Evolutionary conservation across 345 rosid genomes (phyloP).

Genomic region (Syzygium aromaticum): DNA sequence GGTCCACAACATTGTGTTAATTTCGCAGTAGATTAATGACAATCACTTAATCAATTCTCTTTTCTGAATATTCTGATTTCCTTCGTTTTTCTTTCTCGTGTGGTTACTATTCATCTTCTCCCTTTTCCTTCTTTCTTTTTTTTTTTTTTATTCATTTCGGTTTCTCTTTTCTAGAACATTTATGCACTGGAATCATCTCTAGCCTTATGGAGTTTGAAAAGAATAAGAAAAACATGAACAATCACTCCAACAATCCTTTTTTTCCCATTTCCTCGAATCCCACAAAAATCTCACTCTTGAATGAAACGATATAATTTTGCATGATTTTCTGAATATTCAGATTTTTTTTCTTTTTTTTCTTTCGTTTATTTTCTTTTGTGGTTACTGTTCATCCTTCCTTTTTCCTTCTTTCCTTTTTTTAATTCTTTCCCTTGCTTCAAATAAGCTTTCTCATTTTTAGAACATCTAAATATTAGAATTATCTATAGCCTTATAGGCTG

Average conservation of each 20-base stretch:
- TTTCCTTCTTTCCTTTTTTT: neutral
- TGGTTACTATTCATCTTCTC: no score
- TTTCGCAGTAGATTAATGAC: no score
- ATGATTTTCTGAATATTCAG: neutral
- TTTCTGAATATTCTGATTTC: no score
- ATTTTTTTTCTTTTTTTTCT: neutral
- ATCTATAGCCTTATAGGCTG: neutral
- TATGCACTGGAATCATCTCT: no score
- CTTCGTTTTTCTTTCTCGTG: no score
- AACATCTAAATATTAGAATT: neutral
- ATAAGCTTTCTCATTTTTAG: neutral
- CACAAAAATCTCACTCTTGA: neutral
- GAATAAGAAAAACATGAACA: neutral
- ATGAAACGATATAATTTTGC: neutral
- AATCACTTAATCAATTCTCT: no score
- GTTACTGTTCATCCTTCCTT: accelerated
- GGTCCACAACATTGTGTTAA: no score
- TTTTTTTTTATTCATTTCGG: no score
- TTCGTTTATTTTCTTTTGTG: neutral
- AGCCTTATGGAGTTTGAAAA: neutral
- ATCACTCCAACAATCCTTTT: neutral
- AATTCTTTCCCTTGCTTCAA: neutral
- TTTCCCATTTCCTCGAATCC: neutral
- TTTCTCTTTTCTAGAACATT: no score
- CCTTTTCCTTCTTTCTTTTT: no score